These are phyloP conservation scores for Simplicillium sp. DNA, from an alignment of 2,329 filamentous ascomycete species.

Conservation along the genomic window DNA sequence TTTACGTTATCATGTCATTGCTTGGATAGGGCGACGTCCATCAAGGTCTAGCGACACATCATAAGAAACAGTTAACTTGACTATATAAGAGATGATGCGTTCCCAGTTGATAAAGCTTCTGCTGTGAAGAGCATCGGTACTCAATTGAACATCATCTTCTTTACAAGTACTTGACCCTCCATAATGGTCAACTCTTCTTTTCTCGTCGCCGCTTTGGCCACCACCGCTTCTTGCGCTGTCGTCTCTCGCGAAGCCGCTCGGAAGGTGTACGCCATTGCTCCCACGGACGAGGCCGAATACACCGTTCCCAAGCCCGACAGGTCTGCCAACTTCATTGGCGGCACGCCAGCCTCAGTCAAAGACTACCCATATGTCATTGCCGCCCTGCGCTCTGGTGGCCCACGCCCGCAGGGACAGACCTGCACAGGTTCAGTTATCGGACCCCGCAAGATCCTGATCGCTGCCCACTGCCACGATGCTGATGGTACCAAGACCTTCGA, in stretches of 20 bases:
- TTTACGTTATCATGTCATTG: too few relatives aligned
- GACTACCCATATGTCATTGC: conserved; percentile 1
- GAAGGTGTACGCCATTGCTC: background rate
- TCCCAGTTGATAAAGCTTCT: too few relatives aligned
- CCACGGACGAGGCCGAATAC: background rate
- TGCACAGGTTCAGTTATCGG: background rate
- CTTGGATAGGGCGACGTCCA: too few relatives aligned
- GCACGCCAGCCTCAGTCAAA: background rate
- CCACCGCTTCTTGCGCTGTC: too few relatives aligned
- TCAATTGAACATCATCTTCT: too few relatives aligned
- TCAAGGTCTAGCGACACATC: too few relatives aligned
- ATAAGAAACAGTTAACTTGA: too few relatives aligned
- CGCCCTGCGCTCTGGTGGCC: background rate
- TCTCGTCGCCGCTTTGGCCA: too few relatives aligned
- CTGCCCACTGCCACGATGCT: background rate
- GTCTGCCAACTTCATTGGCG: background rate
- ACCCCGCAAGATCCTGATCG: background rate
- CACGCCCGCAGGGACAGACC: background rate
- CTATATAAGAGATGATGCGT: too few relatives aligned
- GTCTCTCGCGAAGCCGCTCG: background rate
- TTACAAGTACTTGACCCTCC: too few relatives aligned
- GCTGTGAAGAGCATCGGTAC: too few relatives aligned
- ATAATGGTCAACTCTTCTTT: too few relatives aligned
- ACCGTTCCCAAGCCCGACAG: background rate
- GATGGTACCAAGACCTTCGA: background rate